These are phyloP conservation scores for Pyracantha coccinea DNA, from an alignment of 331 rosid species.

Conservation along the genomic window DNA sequence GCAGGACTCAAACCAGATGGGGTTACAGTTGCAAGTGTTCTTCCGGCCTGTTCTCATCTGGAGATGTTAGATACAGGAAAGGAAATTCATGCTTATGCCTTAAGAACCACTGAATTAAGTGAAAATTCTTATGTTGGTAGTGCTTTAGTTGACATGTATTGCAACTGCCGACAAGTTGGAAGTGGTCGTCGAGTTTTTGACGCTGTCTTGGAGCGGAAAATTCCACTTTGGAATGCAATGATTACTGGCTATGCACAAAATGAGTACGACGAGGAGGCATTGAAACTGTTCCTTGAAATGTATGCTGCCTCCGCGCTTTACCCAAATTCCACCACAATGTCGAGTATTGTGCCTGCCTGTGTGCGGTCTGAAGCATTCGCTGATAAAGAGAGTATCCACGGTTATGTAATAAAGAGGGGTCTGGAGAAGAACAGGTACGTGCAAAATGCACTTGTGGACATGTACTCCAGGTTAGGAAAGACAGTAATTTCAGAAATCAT, in stretches of 20 bases:
- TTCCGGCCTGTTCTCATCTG: conserved; percentile 80
- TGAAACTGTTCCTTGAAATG: conserved; percentile 60
- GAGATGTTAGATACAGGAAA: conserved; percentile 55
- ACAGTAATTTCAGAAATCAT: conserved; percentile 40
- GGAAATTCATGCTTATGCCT: conserved; percentile 59
- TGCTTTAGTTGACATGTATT: conserved; percentile 86
- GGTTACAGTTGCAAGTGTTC: conserved; percentile 63
- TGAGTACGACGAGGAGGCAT: conserved; percentile 51
- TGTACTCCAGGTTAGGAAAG: conserved; percentile 74
- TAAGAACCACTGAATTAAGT: conserved; percentile 36
- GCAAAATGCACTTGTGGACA: conserved; percentile 80
- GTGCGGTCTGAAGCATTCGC: conserved; percentile 36
- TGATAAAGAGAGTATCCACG: conserved; percentile 58
- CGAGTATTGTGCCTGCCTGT: conserved; percentile 71
- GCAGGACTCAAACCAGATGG: conserved; percentile 59
- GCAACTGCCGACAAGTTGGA: conserved; percentile 51
- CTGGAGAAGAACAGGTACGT: conserved; percentile 55
- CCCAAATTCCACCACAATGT: conserved; percentile 59
- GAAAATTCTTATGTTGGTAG: conserved; percentile 61
- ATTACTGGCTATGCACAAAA: conserved; percentile 65
- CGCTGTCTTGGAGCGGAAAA: conserved; percentile 23
- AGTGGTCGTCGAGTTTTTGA: conserved; percentile 56
- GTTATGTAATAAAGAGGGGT: conserved; percentile 53
- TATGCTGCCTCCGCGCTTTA: conserved; percentile 15
- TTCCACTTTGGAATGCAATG: conserved; percentile 78